These are phyloP conservation scores for Cladosporium phlei DNA, from an alignment of 2,329 filamentous ascomycete genomes.

Conservation along the genomic window DNA sequence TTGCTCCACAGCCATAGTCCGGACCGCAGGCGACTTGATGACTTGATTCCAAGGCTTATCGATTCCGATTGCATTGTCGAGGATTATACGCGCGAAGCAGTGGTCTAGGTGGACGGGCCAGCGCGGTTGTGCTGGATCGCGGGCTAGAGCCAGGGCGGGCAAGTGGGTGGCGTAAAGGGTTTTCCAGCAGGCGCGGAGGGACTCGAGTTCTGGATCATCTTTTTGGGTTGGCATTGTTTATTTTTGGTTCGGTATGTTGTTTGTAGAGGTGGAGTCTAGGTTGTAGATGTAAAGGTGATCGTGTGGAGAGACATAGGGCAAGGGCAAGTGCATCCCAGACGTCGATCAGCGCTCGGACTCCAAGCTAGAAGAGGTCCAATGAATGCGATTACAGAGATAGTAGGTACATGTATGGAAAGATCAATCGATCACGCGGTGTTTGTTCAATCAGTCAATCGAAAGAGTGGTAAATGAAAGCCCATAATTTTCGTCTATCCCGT, in stretches of 20 bases:
- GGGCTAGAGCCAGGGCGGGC: constrained; percentile 26
- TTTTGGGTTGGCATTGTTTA: not conserved
- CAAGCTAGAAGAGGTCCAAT: too few species aligned
- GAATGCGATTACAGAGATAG: too few species aligned
- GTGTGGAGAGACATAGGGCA: too few species aligned
- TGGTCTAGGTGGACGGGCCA: constrained; percentile 44
- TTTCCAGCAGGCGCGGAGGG: constrained; percentile 24
- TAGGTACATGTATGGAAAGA: too few species aligned
- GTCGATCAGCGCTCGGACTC: too few species aligned
- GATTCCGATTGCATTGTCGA: constrained; percentile 39
- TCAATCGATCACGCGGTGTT: too few species aligned
- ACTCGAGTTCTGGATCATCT: constrained; percentile 6
- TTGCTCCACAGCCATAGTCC: constrained; percentile 40
- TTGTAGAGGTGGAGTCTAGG: not conserved
- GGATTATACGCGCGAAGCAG: constrained; percentile 43
- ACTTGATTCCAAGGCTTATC: constrained; percentile 40
- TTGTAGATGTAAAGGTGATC: too few species aligned
- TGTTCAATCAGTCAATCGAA: too few species aligned
- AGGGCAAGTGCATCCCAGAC: too few species aligned
- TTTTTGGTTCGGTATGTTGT: not conserved
- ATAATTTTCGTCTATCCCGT: too few species aligned
- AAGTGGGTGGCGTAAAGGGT: constrained; percentile 27
- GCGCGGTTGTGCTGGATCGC: constrained; percentile 30
- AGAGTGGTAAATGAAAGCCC: too few species aligned
- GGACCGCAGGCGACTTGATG: constrained; percentile 40